Conservation (phyloP, 805 yeast species). For the Nakazawaea laoshanensis region DNA sequence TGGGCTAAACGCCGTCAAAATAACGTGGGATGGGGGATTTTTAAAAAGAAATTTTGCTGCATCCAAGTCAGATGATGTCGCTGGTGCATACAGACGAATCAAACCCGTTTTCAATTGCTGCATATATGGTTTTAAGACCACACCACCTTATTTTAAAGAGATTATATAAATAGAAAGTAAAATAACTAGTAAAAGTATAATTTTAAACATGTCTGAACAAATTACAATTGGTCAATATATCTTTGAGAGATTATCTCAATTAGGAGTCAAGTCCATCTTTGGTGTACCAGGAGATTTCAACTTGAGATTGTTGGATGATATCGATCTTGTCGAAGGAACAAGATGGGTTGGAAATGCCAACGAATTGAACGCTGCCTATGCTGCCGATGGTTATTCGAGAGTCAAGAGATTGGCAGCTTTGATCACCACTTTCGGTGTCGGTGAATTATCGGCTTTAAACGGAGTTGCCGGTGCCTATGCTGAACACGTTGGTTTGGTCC, state of each 20-base stretch:
- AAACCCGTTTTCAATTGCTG: too few relatives aligned
- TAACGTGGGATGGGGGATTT: too few relatives aligned
- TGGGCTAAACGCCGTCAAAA: too few relatives aligned
- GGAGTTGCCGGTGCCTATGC: conserved; percentile 88
- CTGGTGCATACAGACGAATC: too few relatives aligned
- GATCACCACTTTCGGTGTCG: conserved; percentile 86
- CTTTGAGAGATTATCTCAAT: conserved; percentile 71
- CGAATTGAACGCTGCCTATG: conserved; percentile 82
- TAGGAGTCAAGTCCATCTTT: conserved; percentile 61
- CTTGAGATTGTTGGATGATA: conserved; percentile 60
- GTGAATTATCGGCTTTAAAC: conserved; percentile 76
- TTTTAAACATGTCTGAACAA: conserved; percentile 7
- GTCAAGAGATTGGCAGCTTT: conserved; percentile 68
- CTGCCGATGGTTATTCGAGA: conserved; percentile 85
- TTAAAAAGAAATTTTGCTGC: too few relatives aligned
- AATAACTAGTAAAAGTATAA: conserved; percentile 1
- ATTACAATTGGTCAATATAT: conserved; percentile 67
- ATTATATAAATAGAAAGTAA: neutral
- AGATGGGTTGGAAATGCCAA: conserved; percentile 91
- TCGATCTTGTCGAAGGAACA: conserved; percentile 65
- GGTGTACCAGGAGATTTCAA: conserved; percentile 84
- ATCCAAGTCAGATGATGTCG: too few relatives aligned
- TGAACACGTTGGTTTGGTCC: conserved; percentile 80
- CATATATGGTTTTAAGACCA: too few relatives aligned
- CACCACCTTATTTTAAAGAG: too few relatives aligned